phyloP scores from a whole-genome alignment of 164 flowering plant genomes.

The Dillenia suffruticosa region DNA sequence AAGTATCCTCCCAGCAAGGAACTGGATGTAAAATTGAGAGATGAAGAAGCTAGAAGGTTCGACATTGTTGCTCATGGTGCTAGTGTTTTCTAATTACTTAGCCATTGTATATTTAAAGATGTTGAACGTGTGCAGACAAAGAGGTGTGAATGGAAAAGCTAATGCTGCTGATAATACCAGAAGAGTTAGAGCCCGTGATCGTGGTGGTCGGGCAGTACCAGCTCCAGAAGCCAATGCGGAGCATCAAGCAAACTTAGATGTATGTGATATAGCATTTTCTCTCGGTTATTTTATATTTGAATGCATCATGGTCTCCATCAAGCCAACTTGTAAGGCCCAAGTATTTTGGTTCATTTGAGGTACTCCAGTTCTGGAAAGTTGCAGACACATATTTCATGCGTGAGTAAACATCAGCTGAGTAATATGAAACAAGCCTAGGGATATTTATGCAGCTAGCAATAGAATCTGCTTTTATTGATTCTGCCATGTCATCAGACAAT shows the following conservation, averaged over 20 bases:
- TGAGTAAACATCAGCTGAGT: too few species aligned
- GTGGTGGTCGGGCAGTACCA: constrained; percentile 64
- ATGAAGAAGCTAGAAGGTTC: constrained; percentile 88
- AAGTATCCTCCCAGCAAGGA: constrained; percentile 97
- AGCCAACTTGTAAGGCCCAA: too few species aligned
- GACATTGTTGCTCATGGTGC: too few species aligned
- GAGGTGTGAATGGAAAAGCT: constrained; percentile 45
- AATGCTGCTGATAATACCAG: constrained; percentile 39
- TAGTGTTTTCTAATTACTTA: too few species aligned
- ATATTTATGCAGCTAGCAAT: too few species aligned
- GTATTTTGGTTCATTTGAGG: too few species aligned
- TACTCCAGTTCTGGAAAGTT: too few species aligned
- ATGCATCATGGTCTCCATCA: background rate
- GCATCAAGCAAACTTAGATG: constrained; percentile 77
- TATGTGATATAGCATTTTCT: constrained; percentile 26
- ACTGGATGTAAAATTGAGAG: constrained; percentile 81
- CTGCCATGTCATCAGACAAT: too few species aligned
- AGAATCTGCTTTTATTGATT: too few species aligned
- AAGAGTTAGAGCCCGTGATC: constrained; percentile 53
- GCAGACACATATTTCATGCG: too few species aligned
- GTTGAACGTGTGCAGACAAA: constrained; percentile 38
- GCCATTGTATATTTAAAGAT: too few species aligned
- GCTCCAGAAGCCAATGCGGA: constrained; percentile 97
- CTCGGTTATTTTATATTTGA: background rate
- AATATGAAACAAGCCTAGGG: too few species aligned